These are phyloP conservation scores for Calvatia gigantea DNA, from an alignment of 768 basidiomycete species.

Conservation along the genomic window DNA sequence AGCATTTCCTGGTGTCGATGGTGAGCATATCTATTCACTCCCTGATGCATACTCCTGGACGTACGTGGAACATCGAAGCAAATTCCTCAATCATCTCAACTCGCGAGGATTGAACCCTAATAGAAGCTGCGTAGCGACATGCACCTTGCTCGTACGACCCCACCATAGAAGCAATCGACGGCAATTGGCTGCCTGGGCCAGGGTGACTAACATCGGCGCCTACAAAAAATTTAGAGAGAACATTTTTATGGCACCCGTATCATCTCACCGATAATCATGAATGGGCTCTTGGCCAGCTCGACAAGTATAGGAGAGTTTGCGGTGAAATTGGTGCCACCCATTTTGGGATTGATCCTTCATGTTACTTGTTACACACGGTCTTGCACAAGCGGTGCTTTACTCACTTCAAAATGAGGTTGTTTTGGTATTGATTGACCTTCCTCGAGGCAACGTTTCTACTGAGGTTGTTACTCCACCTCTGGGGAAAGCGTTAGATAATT, in stretches of 20 bases:
- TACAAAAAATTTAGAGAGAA: slow-evolving; percentile 15
- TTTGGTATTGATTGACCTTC: slow-evolving; percentile 47
- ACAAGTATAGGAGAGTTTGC: slow-evolving; percentile 21
- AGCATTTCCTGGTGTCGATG: slow-evolving; percentile 18
- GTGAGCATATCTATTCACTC: background rate
- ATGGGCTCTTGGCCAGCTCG: slow-evolving; percentile 22
- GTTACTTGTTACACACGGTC: background rate
- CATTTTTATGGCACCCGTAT: background rate
- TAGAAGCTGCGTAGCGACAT: slow-evolving; percentile 41
- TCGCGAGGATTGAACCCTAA: slow-evolving; percentile 42
- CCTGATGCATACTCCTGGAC: slow-evolving; percentile 11
- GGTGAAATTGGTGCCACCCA: slow-evolving; percentile 47
- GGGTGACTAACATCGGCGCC: slow-evolving; percentile 68
- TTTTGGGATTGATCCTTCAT: slow-evolving; percentile 47
- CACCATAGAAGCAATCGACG: slow-evolving; percentile 61
- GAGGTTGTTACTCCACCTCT: slow-evolving; percentile 10
- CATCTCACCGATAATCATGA: slow-evolving; percentile 37
- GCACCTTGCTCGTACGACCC: slow-evolving; percentile 46
- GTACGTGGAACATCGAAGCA: slow-evolving; percentile 33
- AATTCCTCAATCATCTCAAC: slow-evolving; percentile 44
- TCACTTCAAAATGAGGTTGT: slow-evolving; percentile 55
- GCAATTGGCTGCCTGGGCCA: slow-evolving; percentile 43
- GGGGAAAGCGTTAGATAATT: background rate
- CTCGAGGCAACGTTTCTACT: slow-evolving; percentile 3
- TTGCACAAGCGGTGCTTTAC: slow-evolving; percentile 9